phyloP scores from a whole-genome alignment of 129 eudicot species.

The Oenanthe sinensis region DNA sequence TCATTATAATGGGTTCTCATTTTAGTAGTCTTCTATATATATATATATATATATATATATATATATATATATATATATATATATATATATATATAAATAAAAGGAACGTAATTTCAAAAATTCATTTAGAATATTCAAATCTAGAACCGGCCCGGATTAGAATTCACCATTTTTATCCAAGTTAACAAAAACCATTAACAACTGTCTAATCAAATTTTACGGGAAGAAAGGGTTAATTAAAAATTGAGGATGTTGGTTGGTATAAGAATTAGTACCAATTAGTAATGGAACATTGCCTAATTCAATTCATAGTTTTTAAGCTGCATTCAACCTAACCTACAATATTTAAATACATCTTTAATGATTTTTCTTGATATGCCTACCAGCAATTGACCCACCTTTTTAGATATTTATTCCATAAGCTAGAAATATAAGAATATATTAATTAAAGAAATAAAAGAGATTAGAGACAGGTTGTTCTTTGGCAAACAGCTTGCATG shows the following conservation, averaged over 20 bases:
- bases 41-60: too few species aligned
- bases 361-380: not conserved
- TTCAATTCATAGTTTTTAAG: not conserved
- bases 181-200: not conserved
- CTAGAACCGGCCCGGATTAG: too few species aligned
- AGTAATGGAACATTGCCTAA: not conserved
- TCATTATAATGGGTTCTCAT: too few species aligned
- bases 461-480: conserved; percentile 4
- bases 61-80: too few species aligned
- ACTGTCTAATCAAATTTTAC: too few species aligned
- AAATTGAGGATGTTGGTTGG: too few species aligned
- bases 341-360: not conserved
- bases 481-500: conserved; percentile 2
- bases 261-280: not conserved
- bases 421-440: not conserved
- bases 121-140: too few species aligned
- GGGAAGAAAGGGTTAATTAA: too few species aligned
- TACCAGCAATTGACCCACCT: not conserved
- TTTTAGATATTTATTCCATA: not conserved
- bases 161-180: not conserved
- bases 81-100: too few species aligned
- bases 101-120: too few species aligned
- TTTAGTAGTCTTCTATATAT: too few species aligned
- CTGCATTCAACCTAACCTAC: not conserved
- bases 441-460: not conserved